These are phyloP conservation scores for Parathielavia hyrcaniae DNA, from an alignment of 495 filamentous ascomycete species.

Conservation along the genomic window DNA sequence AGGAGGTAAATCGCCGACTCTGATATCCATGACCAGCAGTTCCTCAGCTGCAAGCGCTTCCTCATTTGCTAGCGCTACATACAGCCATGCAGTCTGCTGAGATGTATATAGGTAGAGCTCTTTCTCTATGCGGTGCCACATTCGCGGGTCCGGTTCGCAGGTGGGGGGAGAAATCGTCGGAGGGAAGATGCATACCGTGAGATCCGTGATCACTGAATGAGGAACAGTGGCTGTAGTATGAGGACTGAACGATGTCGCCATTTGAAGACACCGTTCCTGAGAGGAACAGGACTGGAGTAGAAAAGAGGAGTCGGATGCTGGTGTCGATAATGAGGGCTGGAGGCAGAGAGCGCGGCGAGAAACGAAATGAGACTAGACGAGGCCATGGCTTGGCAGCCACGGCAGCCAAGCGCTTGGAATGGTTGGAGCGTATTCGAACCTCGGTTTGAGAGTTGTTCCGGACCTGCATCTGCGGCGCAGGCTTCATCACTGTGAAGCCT, in stretches of 20 bases:
- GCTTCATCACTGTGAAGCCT: no score
- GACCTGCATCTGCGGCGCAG: no score
- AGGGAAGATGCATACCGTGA: background rate
- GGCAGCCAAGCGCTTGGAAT: no score
- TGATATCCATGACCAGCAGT: constrained; percentile 1
- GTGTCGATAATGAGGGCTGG: no score
- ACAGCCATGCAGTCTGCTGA: background rate
- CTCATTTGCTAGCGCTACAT: background rate
- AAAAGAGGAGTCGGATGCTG: no score
- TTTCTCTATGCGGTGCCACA: background rate
- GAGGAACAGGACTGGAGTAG: background rate
- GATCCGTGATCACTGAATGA: background rate
- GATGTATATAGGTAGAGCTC: constrained; percentile 2
- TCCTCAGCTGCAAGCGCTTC: constrained; percentile 1
- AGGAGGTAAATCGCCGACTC: background rate
- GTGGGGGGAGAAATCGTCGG: background rate
- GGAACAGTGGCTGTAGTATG: background rate
- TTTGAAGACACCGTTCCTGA: background rate
- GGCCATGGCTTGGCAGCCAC: no score
- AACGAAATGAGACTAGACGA: background rate
- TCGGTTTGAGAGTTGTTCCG: no score
- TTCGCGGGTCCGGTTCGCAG: background rate
- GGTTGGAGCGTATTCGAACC: no score
- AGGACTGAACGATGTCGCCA: background rate
- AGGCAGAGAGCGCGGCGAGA: background rate